These are phyloP conservation scores for Thecaphora frezii DNA, from an alignment of 1,284 basidiomycete genomes.

Conservation along the genomic window DNA sequence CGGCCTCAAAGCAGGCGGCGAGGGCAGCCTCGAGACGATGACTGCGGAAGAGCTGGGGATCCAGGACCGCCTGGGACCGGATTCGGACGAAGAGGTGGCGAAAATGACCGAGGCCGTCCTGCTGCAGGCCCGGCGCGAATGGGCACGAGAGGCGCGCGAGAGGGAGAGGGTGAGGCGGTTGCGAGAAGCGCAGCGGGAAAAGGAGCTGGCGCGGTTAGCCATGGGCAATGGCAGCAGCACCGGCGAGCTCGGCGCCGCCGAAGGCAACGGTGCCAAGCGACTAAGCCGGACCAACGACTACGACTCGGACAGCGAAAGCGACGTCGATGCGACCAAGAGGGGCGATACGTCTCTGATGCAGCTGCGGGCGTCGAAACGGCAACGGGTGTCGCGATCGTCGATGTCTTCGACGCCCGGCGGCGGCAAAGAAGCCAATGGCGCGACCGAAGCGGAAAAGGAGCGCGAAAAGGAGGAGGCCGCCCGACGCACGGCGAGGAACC, in stretches of 20 bases:
- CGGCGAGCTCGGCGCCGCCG: neutral
- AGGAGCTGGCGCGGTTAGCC: neutral
- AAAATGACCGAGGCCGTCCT: conserved; percentile 24
- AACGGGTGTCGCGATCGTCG: neutral
- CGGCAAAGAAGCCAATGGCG: neutral
- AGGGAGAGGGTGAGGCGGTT: conserved; percentile 20
- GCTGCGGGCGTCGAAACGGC: neutral
- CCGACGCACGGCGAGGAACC: conserved; percentile 18
- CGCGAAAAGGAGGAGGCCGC: conserved; percentile 10
- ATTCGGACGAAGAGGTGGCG: conserved; percentile 24
- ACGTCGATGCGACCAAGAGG: neutral
- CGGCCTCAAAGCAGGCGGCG: conserved; percentile 2
- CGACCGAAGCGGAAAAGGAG: neutral
- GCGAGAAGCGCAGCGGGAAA: conserved; percentile 8
- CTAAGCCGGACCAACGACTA: conserved; percentile 15
- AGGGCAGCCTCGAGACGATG: conserved; percentile 22
- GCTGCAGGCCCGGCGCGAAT: conserved; percentile 15
- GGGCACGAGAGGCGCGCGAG: conserved; percentile 32
- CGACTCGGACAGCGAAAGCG: conserved; percentile 17
- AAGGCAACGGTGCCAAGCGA: conserved; percentile 12
- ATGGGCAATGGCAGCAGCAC: neutral
- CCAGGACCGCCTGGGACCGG: conserved; percentile 6
- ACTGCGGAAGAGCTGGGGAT: conserved; percentile 45
- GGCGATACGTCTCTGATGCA: neutral
- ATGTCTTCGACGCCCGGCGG: neutral